phyloP scores from a whole-genome alignment of 139 green algal genomes.

The Zygnema circumcarinatum region DNA sequence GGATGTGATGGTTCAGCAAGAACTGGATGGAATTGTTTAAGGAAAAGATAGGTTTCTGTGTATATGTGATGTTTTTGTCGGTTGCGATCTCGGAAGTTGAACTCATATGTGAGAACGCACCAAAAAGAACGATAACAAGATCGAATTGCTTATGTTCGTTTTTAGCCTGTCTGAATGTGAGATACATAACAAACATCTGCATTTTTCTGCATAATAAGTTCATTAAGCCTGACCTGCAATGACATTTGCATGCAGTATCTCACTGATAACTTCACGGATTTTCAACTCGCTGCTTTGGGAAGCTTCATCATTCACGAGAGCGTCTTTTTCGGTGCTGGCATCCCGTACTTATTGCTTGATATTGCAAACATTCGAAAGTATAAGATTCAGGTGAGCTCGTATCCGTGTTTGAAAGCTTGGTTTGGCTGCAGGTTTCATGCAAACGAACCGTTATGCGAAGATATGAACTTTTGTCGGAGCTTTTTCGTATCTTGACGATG shows the following conservation, averaged over 20 bases:
- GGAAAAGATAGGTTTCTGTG: too few species aligned
- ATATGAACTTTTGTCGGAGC: too few species aligned
- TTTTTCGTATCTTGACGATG: too few species aligned
- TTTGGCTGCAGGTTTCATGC: too few species aligned
- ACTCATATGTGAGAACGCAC: too few species aligned
- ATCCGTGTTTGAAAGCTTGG: too few species aligned
- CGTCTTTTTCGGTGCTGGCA: constrained; percentile 53
- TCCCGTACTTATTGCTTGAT: constrained; percentile 48
- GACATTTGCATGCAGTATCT: constrained; percentile 26
- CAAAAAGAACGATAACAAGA: background rate
- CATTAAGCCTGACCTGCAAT: background rate
- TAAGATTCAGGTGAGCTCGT: constrained; percentile 58
- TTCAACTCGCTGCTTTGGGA: constrained; percentile 48
- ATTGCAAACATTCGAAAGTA: constrained; percentile 44
- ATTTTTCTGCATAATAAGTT: constrained; percentile 4
- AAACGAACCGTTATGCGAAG: too few species aligned
- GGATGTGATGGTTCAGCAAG: too few species aligned
- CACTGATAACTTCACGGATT: constrained; percentile 54
- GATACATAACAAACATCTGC: background rate
- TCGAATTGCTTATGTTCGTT: background rate
- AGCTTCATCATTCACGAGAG: constrained; percentile 59
- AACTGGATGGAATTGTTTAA: too few species aligned
- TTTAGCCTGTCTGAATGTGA: too few species aligned
- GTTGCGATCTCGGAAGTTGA: too few species aligned
- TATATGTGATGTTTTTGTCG: too few species aligned